phyloP scores from a whole-genome alignment of 257 asterid genomes.

The Solanum piurae region DNA sequence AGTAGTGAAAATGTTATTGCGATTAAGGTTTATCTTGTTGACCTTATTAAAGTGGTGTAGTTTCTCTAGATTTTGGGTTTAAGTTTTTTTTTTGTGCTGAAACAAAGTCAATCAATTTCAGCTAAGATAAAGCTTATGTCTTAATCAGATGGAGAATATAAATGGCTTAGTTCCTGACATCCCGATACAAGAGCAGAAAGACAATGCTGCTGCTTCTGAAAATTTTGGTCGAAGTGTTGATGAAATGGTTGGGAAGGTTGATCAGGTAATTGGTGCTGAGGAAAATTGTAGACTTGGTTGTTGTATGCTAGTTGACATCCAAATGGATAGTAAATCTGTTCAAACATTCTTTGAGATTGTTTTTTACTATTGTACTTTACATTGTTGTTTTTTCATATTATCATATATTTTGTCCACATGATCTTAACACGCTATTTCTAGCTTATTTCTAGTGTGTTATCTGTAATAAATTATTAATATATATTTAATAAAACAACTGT shows the following conservation, averaged over 20 bases:
- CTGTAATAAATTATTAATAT: not conserved
- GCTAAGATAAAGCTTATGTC: not conserved
- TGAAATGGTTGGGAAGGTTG: conserved; percentile 34
- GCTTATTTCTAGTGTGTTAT: not conserved
- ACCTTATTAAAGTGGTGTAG: not conserved
- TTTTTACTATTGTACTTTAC: not conserved
- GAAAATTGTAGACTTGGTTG: not conserved
- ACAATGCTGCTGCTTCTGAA: conserved; percentile 9
- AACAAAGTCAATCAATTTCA: not conserved
- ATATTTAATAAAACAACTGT: not conserved
- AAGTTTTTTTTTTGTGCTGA: not conserved
- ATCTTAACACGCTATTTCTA: not conserved
- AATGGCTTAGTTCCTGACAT: not conserved
- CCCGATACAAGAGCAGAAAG: not conserved
- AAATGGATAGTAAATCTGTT: not conserved
- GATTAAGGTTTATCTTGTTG: not conserved
- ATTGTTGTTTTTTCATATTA: not conserved
- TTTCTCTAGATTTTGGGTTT: not conserved
- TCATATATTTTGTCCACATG: not conserved
- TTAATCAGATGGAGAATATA: not conserved
- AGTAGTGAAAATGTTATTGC: not conserved
- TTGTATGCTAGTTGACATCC: not conserved
- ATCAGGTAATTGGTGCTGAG: conserved; percentile 22
- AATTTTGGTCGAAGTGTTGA: conserved; percentile 32
- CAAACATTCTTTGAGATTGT: not conserved